A percentile compares a stretch with the other conserved stretches of the same genome.
Conservation (phyloP, 2,329 filamentous ascomycete genomes). For the Penicillium vulpinum region DNA sequence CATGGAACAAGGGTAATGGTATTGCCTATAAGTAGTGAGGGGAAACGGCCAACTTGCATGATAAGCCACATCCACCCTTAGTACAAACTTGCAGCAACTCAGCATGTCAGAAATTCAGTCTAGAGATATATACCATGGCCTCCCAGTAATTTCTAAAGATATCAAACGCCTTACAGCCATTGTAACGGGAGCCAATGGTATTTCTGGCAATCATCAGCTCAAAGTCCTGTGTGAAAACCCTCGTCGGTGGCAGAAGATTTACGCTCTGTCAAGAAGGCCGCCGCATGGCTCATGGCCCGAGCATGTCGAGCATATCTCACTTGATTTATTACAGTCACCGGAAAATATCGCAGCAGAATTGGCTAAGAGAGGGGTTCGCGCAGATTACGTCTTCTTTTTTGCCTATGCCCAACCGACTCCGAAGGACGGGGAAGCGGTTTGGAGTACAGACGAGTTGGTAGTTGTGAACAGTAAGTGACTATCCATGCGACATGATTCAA, state of each 20-base stretch:
- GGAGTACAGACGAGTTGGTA: conserved; percentile 54
- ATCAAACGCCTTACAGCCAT: background rate
- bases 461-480: conserved; percentile 44
- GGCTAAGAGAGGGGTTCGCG: conserved; percentile 27
- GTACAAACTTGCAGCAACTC: background rate
- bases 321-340: background rate
- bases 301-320: background rate
- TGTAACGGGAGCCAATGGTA: conserved; percentile 56
- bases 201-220: conserved; percentile 29
- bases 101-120: conserved; percentile 1
- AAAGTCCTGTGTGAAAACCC: background rate
- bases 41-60: background rate
- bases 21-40: too few relatives aligned
- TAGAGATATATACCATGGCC: conserved; percentile 49
- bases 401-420: conserved; percentile 56
- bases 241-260: background rate
- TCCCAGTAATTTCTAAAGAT: conserved; percentile 49
- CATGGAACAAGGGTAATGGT: background rate
- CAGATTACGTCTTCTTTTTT: conserved; percentile 52
- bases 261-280: background rate
- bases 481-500: background rate
- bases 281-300: background rate
- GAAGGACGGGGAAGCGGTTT: conserved; percentile 46
- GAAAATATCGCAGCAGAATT: conserved; percentile 28
- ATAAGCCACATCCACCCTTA: background rate